Evolutionary conservation across 164 flowering plant genomes (phyloP), one percentile per base, ranked within the genome.

Genomic region (Vitis cinerea): DNA sequence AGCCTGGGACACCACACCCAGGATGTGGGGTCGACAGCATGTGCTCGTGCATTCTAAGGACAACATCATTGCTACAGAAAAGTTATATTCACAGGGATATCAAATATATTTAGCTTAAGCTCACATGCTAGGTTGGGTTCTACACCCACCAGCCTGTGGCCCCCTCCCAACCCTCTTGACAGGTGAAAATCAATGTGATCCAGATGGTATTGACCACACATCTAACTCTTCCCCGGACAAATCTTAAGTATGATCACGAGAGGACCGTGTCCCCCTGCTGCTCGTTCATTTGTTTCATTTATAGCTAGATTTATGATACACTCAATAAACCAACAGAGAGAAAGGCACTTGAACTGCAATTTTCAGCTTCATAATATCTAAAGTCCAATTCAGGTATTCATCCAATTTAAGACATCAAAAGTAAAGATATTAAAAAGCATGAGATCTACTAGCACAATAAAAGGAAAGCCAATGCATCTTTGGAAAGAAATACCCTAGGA

Each of bases 91-190:
- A 9, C 10, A 56, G 30, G 29, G 59, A 19, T 16, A 19, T 29
- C 14, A 0, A 10, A 5, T 17, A 31, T 15, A 58, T 12, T 1
- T 47, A 11, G 15, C 19, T 62, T 17, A 8, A 8, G 11, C 27
- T 62, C 51, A 62, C 64, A 62, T 37, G 64, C 12, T 8, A 37
- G 10, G 51, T 62, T 16, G 47, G 64, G 48, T n/a, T 62, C 23
- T 44, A 37, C 16, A n/a, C 6, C 51, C 44, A n/a, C 64, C 64
- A 62, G 44, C 61, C 16, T 58, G 64, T 62, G 64, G 23, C 9
- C 64, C n/a, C 49, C 8, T 37, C 15, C 3, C 9, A 19, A 59
- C 27, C 2, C 27, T 37, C 44, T 37, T 37, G 49, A 30, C 63
- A 60, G 48, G 63, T 60, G 48, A 62, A 37, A 14, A 37, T 14